Conservation (phyloP, 179 eudicot genomes). For the Nepenthes alata region DNA sequence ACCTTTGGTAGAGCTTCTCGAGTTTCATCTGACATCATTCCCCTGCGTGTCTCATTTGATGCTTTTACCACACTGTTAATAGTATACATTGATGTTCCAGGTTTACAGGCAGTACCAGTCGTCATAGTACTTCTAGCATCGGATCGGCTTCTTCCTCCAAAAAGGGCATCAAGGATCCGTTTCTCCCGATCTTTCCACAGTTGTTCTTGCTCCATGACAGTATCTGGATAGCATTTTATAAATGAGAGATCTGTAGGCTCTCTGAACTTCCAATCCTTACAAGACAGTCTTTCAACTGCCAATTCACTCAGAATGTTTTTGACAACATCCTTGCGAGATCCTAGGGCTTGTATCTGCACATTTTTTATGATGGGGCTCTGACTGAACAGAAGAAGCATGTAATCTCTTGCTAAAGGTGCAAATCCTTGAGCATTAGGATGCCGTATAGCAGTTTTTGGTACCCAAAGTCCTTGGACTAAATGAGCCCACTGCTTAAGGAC, state of each 20-base stretch:
- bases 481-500: slow-evolving; percentile 38
- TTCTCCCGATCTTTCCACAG: slow-evolving; percentile 29
- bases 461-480: slow-evolving; percentile 84
- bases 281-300: slow-evolving; percentile 45
- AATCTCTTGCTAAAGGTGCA: slow-evolving; percentile 37
- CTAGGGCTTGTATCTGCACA: slow-evolving; percentile 19
- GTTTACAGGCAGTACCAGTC: slow-evolving; percentile 14
- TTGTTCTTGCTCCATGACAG: slow-evolving; percentile 38
- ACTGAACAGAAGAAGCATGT: slow-evolving; percentile 40
- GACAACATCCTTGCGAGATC: slow-evolving; percentile 16
- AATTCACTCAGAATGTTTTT: slow-evolving; percentile 30
- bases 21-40: slow-evolving; percentile 45
- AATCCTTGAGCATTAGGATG: slow-evolving; percentile 10
- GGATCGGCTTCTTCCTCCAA: slow-evolving; percentile 4
- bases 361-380: slow-evolving; percentile 35
- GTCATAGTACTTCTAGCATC: slow-evolving; percentile 14
- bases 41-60: slow-evolving; percentile 22
- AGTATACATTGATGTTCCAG: slow-evolving; percentile 17
- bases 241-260: slow-evolving; percentile 50
- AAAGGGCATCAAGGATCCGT: slow-evolving; percentile 11
- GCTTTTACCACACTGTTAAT: slow-evolving; percentile 20
- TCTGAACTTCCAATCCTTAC: slow-evolving; percentile 68
- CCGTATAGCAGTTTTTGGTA: slow-evolving; percentile 36
- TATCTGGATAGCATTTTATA: slow-evolving; percentile 33
- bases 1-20: slow-evolving; percentile 53